Evolutionary conservation across 352 stramenopile species (phyloP).

Genomic region (Saprolegnia diclina): DNA sequence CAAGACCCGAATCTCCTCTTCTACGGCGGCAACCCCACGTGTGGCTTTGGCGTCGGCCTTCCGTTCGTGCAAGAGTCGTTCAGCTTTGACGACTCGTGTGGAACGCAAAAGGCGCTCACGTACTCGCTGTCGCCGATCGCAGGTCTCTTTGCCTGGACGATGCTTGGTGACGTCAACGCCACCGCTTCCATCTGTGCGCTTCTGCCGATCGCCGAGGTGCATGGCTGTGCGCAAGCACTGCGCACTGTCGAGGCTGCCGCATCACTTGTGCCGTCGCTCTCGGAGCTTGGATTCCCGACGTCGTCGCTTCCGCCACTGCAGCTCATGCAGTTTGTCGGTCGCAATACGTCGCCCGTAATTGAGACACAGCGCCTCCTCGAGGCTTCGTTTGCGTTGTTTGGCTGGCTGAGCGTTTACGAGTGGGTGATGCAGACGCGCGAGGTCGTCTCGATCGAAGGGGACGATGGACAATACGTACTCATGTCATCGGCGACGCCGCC

Average conservation of each 20-base stretch:
- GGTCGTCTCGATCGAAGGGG: neutral
- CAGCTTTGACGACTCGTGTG: slow-evolving; percentile 13
- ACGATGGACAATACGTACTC: neutral
- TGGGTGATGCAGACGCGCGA: slow-evolving; percentile 7
- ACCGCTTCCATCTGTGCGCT: neutral
- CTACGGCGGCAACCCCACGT: slow-evolving; percentile 12
- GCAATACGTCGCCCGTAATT: neutral
- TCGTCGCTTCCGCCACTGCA: neutral
- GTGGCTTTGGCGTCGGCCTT: neutral
- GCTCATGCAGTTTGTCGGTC: slow-evolving; percentile 16
- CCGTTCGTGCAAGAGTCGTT: slow-evolving; percentile 17
- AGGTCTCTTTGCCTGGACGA: neutral
- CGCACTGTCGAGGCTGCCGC: too few species aligned
- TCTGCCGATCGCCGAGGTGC: neutral
- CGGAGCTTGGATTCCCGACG: neutral
- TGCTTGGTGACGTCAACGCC: neutral
- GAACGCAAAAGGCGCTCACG: neutral
- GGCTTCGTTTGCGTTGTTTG: slow-evolving; percentile 1
- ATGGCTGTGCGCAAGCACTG: neutral
- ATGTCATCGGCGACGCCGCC: neutral
- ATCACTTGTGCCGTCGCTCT: neutral
- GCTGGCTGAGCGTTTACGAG: slow-evolving; percentile 15
- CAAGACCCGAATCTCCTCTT: neutral
- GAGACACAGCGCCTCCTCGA: neutral
- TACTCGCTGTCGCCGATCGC: neutral